A percentile compares a stretch with the other conserved stretches of the same genome.
phyloP scores from a whole-genome alignment of 2,329 filamentous ascomycete species.

The Esteya vermicola region DNA sequence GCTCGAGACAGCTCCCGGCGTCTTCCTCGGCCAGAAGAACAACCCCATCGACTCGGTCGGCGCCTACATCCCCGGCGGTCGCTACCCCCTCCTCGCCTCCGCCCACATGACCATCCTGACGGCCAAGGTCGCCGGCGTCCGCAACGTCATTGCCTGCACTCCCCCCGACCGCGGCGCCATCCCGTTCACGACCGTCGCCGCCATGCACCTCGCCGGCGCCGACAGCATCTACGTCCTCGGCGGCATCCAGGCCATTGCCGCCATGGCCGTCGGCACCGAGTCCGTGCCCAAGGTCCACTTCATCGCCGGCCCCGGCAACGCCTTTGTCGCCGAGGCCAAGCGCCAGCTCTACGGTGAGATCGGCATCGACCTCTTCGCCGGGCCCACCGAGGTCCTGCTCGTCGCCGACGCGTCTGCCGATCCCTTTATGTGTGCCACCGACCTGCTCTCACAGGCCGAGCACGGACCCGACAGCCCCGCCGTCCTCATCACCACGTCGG shows the following conservation, averaged over 20 bases:
- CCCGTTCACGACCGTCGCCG: conserved; percentile 32
- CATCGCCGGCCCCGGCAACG: conserved; percentile 38
- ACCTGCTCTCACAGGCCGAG: conserved; percentile 32
- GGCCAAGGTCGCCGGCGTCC: conserved; percentile 37
- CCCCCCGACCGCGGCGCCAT: conserved; percentile 34
- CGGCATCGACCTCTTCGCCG: conserved; percentile 38
- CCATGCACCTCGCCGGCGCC: conserved; percentile 33
- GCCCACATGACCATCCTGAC: conserved; percentile 42
- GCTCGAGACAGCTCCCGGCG: conserved; percentile 32
- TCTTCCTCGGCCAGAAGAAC: conserved; percentile 35
- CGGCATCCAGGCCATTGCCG: conserved; percentile 43
- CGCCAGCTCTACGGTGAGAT: conserved; percentile 37
- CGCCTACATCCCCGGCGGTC: conserved; percentile 30
- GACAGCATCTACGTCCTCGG: conserved; percentile 36
- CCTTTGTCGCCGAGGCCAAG: conserved; percentile 40
- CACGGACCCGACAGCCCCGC: conserved; percentile 38
- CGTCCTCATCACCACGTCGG: conserved; percentile 32
- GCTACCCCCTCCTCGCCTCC: conserved; percentile 36
- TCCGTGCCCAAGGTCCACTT: conserved; percentile 41
- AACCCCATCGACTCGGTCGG: conserved; percentile 31
- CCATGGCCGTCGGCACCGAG: conserved; percentile 42
- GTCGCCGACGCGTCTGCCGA: conserved; percentile 32
- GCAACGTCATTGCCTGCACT: conserved; percentile 34
- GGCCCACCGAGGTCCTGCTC: conserved; percentile 37
- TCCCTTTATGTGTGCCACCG: conserved; percentile 28